Conservation (phyloP, 139 green algal genomes). For the Desmodesmus armatus region DNA sequence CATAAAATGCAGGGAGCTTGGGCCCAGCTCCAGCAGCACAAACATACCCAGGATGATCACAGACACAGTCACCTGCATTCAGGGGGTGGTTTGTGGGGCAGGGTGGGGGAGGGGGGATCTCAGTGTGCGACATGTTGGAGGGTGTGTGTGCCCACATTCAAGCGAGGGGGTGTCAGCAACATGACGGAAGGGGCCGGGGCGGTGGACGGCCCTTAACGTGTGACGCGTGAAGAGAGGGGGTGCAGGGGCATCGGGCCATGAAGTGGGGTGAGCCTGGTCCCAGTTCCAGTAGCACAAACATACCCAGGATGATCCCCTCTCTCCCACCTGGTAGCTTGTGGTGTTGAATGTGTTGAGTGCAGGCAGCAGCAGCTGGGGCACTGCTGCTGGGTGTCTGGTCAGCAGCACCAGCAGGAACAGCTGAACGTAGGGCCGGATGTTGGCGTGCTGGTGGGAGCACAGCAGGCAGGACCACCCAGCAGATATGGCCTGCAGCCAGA, state of each 20-base stretch:
- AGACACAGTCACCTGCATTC: slow-evolving; percentile 58
- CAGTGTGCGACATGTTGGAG: too few relatives aligned
- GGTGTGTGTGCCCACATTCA: too few relatives aligned
- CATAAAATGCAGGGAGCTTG: slow-evolving; percentile 32
- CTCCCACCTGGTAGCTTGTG: slow-evolving; percentile 29
- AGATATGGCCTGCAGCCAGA: background rate
- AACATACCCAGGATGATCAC: slow-evolving; percentile 52
- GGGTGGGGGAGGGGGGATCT: too few relatives aligned
- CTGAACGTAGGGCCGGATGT: slow-evolving; percentile 57
- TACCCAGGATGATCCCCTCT: slow-evolving; percentile 28
- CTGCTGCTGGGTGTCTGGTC: slow-evolving; percentile 23
- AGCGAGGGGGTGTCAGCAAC: too few relatives aligned
- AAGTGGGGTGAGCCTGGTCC: slow-evolving; percentile 17
- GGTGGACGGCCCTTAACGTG: too few relatives aligned
- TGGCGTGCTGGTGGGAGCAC: slow-evolving; percentile 38
- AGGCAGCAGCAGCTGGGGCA: slow-evolving; percentile 1
- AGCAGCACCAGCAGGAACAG: slow-evolving; percentile 53
- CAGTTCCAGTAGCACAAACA: slow-evolving; percentile 45
- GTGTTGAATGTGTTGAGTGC: background rate
- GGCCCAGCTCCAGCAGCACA: slow-evolving; percentile 34
- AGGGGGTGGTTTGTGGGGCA: background rate
- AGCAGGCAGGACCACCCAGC: slow-evolving; percentile 47
- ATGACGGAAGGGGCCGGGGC: too few relatives aligned
- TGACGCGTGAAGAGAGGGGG: too few relatives aligned
- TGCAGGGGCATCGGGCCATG: slow-evolving; percentile 52